These are phyloP conservation scores for Wickerhamiella allomyrinae DNA, from an alignment of 805 yeast genomes.

Conservation along the genomic window DNA sequence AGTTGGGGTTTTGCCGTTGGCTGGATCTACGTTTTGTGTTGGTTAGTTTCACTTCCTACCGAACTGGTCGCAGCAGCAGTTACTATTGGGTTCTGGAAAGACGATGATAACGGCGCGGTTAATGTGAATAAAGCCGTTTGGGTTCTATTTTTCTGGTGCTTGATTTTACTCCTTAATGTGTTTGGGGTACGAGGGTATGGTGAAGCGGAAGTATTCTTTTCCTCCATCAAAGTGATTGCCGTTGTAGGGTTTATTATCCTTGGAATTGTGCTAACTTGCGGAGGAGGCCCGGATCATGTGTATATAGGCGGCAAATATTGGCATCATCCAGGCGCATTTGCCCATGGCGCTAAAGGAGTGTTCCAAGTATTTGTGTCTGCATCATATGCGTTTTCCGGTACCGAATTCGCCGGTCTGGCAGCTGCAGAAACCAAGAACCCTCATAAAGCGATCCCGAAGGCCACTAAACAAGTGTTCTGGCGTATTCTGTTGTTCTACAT, in stretches of 20 bases:
- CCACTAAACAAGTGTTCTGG: conserved; percentile 65
- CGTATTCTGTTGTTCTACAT: conserved; percentile 57
- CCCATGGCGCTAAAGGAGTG: conserved; percentile 47
- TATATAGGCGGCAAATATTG: conserved; percentile 39
- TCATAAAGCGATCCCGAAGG: conserved; percentile 44
- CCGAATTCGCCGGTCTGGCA: conserved; percentile 51
- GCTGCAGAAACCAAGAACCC: conserved; percentile 59
- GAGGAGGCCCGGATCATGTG: conserved; percentile 40
- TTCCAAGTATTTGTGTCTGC: conserved; percentile 51
- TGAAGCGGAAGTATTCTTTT: conserved; percentile 49
- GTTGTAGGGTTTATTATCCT: conserved; percentile 46
- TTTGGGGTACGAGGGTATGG: conserved; percentile 48
- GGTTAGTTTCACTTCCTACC: conserved; percentile 48
- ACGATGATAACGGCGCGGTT: conserved; percentile 17
- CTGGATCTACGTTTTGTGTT: conserved; percentile 52
- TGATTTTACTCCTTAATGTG: conserved; percentile 34
- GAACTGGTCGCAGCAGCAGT: conserved; percentile 51
- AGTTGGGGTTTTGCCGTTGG: conserved; percentile 58
- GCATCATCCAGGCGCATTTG: conserved; percentile 52
- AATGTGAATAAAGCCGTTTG: conserved; percentile 39
- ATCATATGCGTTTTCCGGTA: conserved; percentile 51
- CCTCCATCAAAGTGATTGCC: conserved; percentile 42
- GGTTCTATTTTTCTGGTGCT: conserved; percentile 38
- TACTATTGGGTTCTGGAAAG: conserved; percentile 45
- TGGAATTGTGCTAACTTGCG: conserved; percentile 33